Evolutionary conservation across 257 asterid genomes (phyloP).

Genomic region (Ilex asprella): DNA sequence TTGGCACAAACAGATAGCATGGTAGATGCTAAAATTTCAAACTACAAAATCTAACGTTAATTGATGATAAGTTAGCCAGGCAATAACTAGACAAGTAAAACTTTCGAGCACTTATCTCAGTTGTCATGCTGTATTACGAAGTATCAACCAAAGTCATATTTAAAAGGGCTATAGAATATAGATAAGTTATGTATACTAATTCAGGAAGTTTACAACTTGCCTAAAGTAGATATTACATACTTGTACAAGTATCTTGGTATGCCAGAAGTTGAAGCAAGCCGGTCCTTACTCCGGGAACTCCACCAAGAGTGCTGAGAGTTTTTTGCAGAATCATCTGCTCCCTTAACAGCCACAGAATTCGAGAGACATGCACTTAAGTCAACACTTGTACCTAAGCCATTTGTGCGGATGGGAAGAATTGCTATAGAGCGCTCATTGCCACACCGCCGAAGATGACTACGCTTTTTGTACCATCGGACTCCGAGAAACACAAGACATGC

Average conservation of each 20-base stretch:
- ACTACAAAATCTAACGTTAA: too few species aligned
- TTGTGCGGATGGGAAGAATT: conserved; percentile 72
- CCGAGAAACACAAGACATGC: conserved; percentile 59
- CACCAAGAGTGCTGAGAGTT: conserved; percentile 63
- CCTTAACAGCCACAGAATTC: conserved; percentile 32
- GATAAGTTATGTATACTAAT: too few species aligned
- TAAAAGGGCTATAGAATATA: background rate
- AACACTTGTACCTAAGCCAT: conserved; percentile 59
- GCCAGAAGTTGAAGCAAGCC: conserved; percentile 59
- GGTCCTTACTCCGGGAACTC: conserved; percentile 54
- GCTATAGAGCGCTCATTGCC: conserved; percentile 45
- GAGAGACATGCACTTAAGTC: conserved; percentile 66
- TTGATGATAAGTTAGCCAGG: too few species aligned
- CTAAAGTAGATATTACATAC: conserved; percentile 37
- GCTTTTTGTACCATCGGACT: conserved; percentile 64
- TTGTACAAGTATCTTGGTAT: conserved; percentile 77
- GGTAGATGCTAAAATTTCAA: too few species aligned
- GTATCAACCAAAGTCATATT: background rate
- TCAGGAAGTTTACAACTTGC: background rate
- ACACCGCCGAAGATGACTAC: conserved; percentile 29
- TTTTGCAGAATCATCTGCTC: conserved; percentile 26
- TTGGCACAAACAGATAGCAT: too few species aligned
- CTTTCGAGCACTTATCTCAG: too few species aligned
- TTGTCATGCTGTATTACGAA: background rate
- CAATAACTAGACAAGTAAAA: too few species aligned